Base-by-base conservation (phyloP, 805 yeast species). In the Candida nitratophila region DNA sequence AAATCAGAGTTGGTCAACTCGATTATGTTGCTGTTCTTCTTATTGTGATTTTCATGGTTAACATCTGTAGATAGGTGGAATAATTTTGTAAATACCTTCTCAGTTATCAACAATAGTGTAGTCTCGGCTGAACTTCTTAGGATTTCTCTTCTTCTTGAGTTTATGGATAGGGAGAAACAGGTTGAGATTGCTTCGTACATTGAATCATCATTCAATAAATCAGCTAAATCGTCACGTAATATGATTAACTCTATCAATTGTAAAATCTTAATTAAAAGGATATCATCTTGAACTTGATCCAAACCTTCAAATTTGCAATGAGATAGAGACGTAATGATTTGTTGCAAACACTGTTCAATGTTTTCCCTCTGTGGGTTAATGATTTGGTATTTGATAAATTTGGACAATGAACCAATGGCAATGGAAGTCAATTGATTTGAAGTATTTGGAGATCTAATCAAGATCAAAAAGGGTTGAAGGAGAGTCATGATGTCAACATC, bases 241-340 rank as follows among this genome's bases (percentile, higher is more conserved):
- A 89, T 72, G 15, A 90, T 72, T 20, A 66, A 61, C 51, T 88
- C 91, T 53, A 91, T 69, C 22, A 91, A 68, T 37, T 83, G 71
- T 49, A 93, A 75, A 19, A 93, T 95, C 56, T 86, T 86, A 42
- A 91, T 71, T 39, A 93, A 68, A 3, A 93, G 91, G 0, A 95
- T 86, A 60, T 93, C 99, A 65, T 93, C 98, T 37, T 87, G 83
- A 31, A 83, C 76, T 60, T 88, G 95, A 58, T 90, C 96, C 0
- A 93, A 84, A 2, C 96, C 96, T 68, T 93, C 97, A 60, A 93
- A 93, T 39, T 96, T 77, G 64, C 98, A 93, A 59, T 88, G 96
- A 1, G 98, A 86, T 49, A 93, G 71, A 0, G 97, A 77, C 29
- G 77, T 76, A 10, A 83, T 76, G 40, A 85, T 73, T 55, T 86